Base-by-base conservation (phyloP, 176 grass and related monocot species). In the Lolium perenne region DNA sequence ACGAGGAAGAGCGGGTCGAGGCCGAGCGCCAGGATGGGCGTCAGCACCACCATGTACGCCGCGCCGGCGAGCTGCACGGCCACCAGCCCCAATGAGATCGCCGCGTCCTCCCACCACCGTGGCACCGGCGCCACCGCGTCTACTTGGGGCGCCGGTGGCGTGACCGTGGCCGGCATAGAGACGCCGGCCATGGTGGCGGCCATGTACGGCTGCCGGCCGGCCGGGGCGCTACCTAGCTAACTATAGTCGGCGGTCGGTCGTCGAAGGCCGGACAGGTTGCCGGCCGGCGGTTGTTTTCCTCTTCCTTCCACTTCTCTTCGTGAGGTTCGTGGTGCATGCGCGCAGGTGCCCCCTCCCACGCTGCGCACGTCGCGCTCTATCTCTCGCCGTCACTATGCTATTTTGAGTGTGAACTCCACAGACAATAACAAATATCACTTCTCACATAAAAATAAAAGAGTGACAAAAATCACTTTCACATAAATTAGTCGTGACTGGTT, bases 1-100 rank as follows among this genome's bases (percentile, higher is more conserved):
- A 97, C 83, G 47, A 97, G 87, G 84, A 97, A 94, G 53, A 94
- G 82, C 26, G 94, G 91, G 54, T 92, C 85, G 14, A 97, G 81
- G 57, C 91, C 94, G 29, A 93, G 74, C 48, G 87, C 90, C 74
- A 93, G 91, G 71, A 93, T 20, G 13, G 94, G 94, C 64, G 86
- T 82, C 55, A 97, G 75, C 62, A 90, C 88, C 83, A 97, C 94
- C 82, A 90, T 94, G 87, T 90, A 94, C 25, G 69, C 79, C 4
- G 94, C 94, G 79, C 86, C 78, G 63, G 81, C 79, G 17, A 92
- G 87, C 82, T 97, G 94, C 87, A 92, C 94, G 3, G 76, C 87
- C 26, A 90, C 74, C 22, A 97, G 85, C 13, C 94, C 94, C 20
- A 85, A 62, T 45, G 89, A 88, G 38, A 94, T 90, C 43, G 92